phyloP scores from a whole-genome alignment of 2,329 filamentous ascomycete genomes.

The Ophiostoma ips region DNA sequence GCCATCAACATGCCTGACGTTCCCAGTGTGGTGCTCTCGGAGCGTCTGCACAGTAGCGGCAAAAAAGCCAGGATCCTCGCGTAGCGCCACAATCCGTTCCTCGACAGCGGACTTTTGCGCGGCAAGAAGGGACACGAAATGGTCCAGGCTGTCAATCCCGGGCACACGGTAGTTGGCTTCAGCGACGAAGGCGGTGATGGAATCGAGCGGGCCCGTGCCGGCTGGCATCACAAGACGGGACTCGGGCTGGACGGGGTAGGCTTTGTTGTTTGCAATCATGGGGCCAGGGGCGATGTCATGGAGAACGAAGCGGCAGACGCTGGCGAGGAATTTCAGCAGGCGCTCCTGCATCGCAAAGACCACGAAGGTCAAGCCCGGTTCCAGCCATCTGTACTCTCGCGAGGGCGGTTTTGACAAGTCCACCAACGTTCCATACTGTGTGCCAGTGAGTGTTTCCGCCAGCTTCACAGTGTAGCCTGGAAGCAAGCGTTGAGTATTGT shows the following conservation, averaged over 20 bases:
- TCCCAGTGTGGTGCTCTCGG: slow-evolving; percentile 28
- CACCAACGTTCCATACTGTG: no score
- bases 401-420: no score
- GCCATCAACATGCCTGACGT: background rate
- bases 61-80: slow-evolving; percentile 48
- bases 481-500: no score
- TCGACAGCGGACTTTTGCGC: slow-evolving; percentile 29
- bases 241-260: slow-evolving; percentile 24
- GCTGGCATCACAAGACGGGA: slow-evolving; percentile 20
- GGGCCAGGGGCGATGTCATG: slow-evolving; percentile 30
- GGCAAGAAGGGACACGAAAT: slow-evolving; percentile 3
- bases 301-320: slow-evolving; percentile 32
- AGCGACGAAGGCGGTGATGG: slow-evolving; percentile 22
- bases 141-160: background rate
- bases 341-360: slow-evolving; percentile 37
- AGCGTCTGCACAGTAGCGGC: slow-evolving; percentile 26
- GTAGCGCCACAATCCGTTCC: slow-evolving; percentile 40
- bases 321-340: slow-evolving; percentile 33
- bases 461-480: no score
- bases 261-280: slow-evolving; percentile 14
- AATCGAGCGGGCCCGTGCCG: slow-evolving; percentile 21
- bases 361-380: slow-evolving; percentile 27
- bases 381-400: no score
- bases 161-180: background rate
- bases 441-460: no score